Evolutionary conservation across 2,329 filamentous ascomycete species (phyloP).

Genomic region (Curvularia sp.): DNA sequence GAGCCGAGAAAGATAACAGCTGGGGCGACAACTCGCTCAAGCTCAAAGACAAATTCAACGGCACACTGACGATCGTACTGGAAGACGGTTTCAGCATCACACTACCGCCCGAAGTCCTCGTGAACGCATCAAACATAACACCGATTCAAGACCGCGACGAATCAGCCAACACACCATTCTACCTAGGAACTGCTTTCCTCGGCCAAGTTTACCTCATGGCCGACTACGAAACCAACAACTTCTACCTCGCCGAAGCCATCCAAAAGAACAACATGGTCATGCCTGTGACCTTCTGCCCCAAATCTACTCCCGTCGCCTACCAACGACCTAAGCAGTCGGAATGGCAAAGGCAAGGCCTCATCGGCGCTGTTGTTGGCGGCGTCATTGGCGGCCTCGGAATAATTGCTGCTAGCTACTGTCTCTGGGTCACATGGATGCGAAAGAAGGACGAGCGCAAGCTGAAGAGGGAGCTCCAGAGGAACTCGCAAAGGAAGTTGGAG

Average conservation of each 20-base stretch:
- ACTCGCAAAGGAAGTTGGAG: conserved; percentile 37
- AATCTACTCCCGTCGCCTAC: conserved; percentile 46
- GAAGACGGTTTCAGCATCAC: conserved; percentile 51
- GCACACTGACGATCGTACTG: conserved; percentile 52
- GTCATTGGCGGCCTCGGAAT: conserved; percentile 47
- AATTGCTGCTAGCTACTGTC: conserved; percentile 36
- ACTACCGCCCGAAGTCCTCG: conserved; percentile 48
- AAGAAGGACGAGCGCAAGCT: conserved; percentile 36
- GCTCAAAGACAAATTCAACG: conserved; percentile 48
- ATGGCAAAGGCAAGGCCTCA: conserved; percentile 46
- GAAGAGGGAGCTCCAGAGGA: conserved; percentile 38
- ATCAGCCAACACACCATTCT: conserved; percentile 40
- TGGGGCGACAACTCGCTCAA: conserved; percentile 50
- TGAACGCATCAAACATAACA: conserved; percentile 50
- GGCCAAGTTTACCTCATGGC: conserved; percentile 55
- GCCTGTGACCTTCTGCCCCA: conserved; percentile 52
- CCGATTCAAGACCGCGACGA: conserved; percentile 44
- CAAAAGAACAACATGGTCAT: conserved; percentile 52
- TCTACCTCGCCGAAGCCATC: conserved; percentile 52
- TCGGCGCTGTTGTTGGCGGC: conserved; percentile 51
- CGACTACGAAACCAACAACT: conserved; percentile 50
- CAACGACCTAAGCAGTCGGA: conserved; percentile 33
- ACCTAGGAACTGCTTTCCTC: conserved; percentile 52
- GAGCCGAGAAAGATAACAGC: conserved; percentile 46
- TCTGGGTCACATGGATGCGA: conserved; percentile 40